Evolutionary conservation across 2,329 filamentous ascomycete species (phyloP), one percentile per base, ranked within the genome.

Genomic region (Penicillium carneum): DNA sequence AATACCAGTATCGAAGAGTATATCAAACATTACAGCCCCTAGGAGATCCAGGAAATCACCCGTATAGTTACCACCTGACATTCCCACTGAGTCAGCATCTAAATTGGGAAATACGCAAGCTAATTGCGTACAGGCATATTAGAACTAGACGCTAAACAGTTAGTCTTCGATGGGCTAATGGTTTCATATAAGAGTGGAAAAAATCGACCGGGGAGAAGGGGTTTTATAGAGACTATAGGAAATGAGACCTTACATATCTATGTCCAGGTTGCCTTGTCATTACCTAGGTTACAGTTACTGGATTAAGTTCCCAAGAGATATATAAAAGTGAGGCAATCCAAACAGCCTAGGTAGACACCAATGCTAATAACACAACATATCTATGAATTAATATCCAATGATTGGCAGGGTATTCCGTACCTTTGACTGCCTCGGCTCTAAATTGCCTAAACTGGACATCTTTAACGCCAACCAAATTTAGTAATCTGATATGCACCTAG

Each of bases 1-100:
- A 34, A 34, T 36, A 11, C 5, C 33, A 7, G 23, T 5, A 11
- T 36, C 12, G 4, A 49, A 26, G 6, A 36, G 14, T n/a, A 26
- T 26, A 26, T n/a, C 33, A 11, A 23, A 38, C 29, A 14, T 34
- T 49, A 49, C 4, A 48, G 14, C 12, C 12, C 9, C 14, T 20
- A 36, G 45, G 11, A 23, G 26, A 23, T 8, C 12, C 8, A 49
- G 12, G 20, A 26, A 26, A 26, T 38, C 26, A 20, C 11, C 20
- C n/a, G 29, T 53, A 53, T 41, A 26, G 23, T 26, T 26, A n/a
- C 29, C 42, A 55, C 33, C 41, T 31, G 20, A 47, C 52, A 55
- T 55, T 55, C 52, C 42, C 47, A 38, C 52, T 48, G 52, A 55
- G 20, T 55, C 41, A 55, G 52, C 52, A 20, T 29, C 31, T 23